Conservation (phyloP, 306 rosid species). For the Cucurbita argyrosperma region DNA sequence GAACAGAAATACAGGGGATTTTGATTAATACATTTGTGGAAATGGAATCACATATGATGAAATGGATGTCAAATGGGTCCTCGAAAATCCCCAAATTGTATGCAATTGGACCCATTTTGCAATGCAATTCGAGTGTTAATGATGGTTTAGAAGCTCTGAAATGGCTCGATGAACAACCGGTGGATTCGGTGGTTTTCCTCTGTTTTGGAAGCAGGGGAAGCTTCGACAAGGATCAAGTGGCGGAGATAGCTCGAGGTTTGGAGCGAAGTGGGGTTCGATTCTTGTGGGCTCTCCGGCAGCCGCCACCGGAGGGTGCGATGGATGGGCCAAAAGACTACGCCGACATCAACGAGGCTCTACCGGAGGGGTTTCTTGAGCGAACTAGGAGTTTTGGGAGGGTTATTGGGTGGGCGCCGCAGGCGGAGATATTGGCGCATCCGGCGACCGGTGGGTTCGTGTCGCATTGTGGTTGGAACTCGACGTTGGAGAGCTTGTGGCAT, state of each 20-base stretch:
- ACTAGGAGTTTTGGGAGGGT: background rate
- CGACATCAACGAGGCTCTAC: background rate
- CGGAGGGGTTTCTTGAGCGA: background rate
- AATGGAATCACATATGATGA: background rate
- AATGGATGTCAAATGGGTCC: background rate
- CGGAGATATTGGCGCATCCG: background rate
- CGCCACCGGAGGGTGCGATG: background rate
- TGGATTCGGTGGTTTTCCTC: constrained; percentile 12
- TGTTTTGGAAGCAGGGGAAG: constrained; percentile 22
- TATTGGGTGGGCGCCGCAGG: background rate
- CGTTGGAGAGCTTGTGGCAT: constrained; percentile 19
- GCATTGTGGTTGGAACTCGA: constrained; percentile 30
- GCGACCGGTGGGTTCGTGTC: constrained; percentile 7
- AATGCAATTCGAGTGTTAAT: background rate
- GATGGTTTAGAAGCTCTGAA: background rate
- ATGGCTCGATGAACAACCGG: constrained; percentile 17
- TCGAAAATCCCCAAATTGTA: background rate
- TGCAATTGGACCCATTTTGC: constrained; percentile 15
- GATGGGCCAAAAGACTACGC: background rate
- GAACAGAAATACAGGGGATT: background rate
- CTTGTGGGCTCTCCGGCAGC: background rate
- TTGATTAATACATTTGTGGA: background rate
- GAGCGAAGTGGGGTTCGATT: constrained; percentile 6
- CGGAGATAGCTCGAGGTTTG: constrained; percentile 3
- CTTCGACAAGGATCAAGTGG: constrained; percentile 3